A percentile compares a stretch with the other conserved stretches of the same genome.
Conservation (phyloP, 108 stramenopile genomes). For the Discostella stelligeroides region DNA sequence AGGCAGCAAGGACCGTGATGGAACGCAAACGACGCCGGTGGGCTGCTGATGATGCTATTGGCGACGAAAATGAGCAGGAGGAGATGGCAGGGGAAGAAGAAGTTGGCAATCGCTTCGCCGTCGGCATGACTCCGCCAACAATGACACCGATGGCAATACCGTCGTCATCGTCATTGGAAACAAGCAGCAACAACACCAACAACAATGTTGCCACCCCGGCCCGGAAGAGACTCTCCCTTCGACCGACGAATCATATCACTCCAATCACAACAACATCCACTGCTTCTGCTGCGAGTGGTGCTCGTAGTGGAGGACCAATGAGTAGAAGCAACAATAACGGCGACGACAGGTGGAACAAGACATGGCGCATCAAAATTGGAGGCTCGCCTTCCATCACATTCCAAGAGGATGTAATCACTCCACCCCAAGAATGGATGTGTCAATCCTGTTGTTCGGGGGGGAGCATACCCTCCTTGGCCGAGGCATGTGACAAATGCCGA, state of each 20-base stretch:
- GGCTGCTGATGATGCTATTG: neutral
- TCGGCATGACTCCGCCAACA: no score
- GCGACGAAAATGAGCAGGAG: neutral
- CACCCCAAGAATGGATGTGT: constrained; percentile 5
- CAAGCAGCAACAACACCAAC: no score
- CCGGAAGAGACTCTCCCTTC: neutral
- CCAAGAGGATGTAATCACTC: neutral
- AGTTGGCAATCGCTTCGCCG: no score
- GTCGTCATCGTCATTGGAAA: no score
- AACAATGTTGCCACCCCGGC: no score
- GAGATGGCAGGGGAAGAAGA: no score
- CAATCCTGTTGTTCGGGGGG: neutral
- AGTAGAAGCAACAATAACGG: no score
- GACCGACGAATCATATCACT: neutral
- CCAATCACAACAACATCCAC: neutral
- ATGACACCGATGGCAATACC: no score
- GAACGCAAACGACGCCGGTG: neutral
- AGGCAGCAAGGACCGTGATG: neutral
- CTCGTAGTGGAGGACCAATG: no score
- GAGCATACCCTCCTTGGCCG: neutral
- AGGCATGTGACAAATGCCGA: neutral
- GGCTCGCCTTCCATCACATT: neutral
- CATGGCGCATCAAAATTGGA: constrained; percentile 7
- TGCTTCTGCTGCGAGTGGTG: neutral
- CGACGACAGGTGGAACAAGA: no score